These are phyloP conservation scores for Zopfia rhizophila DNA, from an alignment of 2,329 filamentous ascomycete genomes.

Conservation along the genomic window DNA sequence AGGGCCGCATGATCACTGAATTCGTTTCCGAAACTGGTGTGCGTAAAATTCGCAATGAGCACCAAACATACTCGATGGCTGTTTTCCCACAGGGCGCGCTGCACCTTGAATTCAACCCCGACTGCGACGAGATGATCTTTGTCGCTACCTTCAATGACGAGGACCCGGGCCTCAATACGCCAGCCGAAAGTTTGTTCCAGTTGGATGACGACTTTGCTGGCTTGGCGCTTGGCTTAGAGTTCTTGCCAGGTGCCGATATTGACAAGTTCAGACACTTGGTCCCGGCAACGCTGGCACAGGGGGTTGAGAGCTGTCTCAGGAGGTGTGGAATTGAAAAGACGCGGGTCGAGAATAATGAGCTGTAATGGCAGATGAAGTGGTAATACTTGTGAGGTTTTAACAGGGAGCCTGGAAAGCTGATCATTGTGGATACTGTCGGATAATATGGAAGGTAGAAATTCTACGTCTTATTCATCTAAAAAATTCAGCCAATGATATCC, in stretches of 20 bases:
- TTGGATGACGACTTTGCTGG: constrained; percentile 58
- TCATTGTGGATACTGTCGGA: too few species aligned
- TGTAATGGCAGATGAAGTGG: too few species aligned
- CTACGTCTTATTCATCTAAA: too few species aligned
- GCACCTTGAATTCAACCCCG: constrained; percentile 68
- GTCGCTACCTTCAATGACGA: constrained; percentile 62
- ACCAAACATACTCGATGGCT: constrained; percentile 61
- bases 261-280: constrained; percentile 52
- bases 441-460: too few species aligned
- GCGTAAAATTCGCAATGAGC: constrained; percentile 41
- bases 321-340: constrained; percentile 19
- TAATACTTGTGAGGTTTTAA: too few species aligned
- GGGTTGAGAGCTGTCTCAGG: constrained; percentile 15
- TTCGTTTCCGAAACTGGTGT: constrained; percentile 60
- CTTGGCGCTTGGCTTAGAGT: constrained; percentile 58
- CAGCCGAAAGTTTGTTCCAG: constrained; percentile 63
- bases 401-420: too few species aligned
- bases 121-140: constrained; percentile 63
- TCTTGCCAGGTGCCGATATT: constrained; percentile 59
- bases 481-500: too few species aligned
- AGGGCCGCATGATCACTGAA: constrained; percentile 62
- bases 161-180: constrained; percentile 64
- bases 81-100: constrained; percentile 66
- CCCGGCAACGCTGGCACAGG: constrained; percentile 15
- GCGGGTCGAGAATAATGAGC: too few species aligned